Conservation (phyloP, 2,329 filamentous ascomycete species). For the Cladophialophora carrionii region DNA sequence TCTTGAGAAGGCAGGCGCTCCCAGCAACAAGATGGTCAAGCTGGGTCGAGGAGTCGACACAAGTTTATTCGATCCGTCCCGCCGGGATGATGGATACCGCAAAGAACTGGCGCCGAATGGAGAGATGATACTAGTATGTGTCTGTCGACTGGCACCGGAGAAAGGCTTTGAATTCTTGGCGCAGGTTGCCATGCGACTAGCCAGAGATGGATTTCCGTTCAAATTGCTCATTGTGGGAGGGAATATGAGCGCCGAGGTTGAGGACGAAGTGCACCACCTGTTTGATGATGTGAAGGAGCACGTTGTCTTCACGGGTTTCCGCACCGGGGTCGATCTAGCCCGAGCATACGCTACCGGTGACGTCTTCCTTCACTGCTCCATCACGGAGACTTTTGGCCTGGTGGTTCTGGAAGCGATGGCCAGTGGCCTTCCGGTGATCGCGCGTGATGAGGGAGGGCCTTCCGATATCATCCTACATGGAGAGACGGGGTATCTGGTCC, state of each 20-base stretch:
- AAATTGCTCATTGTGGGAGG: constrained; percentile 70
- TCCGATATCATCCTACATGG: constrained; percentile 67
- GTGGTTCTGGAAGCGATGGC: constrained; percentile 74
- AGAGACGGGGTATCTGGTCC: constrained; percentile 63
- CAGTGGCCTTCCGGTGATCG: constrained; percentile 69
- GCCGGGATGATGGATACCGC: constrained; percentile 58
- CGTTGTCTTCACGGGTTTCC: constrained; percentile 69
- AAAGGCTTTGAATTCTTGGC: constrained; percentile 72
- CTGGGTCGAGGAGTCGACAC: constrained; percentile 69
- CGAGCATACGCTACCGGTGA: constrained; percentile 69
- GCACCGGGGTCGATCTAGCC: constrained; percentile 64
- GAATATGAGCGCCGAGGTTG: constrained; percentile 66
- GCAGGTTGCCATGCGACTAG: constrained; percentile 58
- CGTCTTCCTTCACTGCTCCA: constrained; percentile 71
- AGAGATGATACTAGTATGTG: constrained; percentile 67
- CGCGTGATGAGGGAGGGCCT: constrained; percentile 70
- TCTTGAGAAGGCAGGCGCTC: constrained; percentile 61
- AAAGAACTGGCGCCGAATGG: constrained; percentile 61
- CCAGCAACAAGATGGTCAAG: constrained; percentile 60
- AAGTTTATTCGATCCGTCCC: constrained; percentile 60
- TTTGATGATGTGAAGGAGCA: constrained; percentile 60
- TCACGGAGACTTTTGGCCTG: constrained; percentile 72
- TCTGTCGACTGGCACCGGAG: constrained; percentile 69
- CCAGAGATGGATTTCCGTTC: constrained; percentile 58
- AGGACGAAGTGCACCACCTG: constrained; percentile 62